A percentile compares a stretch with the other conserved stretches of the same genome.
These are phyloP conservation scores for Diaporthe sp. DNA, from an alignment of 2,329 filamentous ascomycete species.

Conservation along the genomic window DNA sequence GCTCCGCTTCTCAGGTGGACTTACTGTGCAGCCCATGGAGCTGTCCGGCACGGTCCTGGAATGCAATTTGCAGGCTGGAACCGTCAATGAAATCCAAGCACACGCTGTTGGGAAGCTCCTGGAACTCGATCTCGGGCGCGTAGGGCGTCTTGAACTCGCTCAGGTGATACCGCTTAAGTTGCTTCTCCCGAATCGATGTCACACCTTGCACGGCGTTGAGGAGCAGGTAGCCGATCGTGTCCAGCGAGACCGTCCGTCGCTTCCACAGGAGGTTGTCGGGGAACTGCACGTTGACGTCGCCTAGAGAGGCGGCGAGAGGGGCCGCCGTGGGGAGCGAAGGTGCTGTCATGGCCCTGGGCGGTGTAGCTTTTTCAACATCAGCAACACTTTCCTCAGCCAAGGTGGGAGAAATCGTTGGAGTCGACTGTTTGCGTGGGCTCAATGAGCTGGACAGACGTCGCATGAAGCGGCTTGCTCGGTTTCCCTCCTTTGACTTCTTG, in stretches of 20 bases:
- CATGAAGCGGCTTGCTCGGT: conserved; percentile 70
- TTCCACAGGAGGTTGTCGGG: conserved; percentile 98
- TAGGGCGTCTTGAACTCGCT: conserved; percentile 85
- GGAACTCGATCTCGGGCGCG: conserved; percentile 88
- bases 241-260: conserved; percentile 87
- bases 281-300: conserved; percentile 97
- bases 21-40: conserved; percentile 66
- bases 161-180: conserved; percentile 84
- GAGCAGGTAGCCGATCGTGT: conserved; percentile 85
- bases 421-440: conserved; percentile 60
- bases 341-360: conserved; percentile 41
- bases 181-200: conserved; percentile 59
- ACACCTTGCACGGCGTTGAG: conserved; percentile 78
- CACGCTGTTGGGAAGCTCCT: conserved; percentile 92
- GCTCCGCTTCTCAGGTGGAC: conserved; percentile 45
- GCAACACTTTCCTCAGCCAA: conserved; percentile 63
- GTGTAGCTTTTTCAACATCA: conserved; percentile 46
- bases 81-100: conserved; percentile 72
- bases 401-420: conserved; percentile 63
- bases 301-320: conserved; percentile 58
- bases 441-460: conserved; percentile 70
- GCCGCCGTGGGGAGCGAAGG: conserved; percentile 37
- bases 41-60: conserved; percentile 73
- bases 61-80: conserved; percentile 74
- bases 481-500: conserved; percentile 54